phyloP scores from a whole-genome alignment of 768 basidiomycete species.

The Mycena haematopus region DNA sequence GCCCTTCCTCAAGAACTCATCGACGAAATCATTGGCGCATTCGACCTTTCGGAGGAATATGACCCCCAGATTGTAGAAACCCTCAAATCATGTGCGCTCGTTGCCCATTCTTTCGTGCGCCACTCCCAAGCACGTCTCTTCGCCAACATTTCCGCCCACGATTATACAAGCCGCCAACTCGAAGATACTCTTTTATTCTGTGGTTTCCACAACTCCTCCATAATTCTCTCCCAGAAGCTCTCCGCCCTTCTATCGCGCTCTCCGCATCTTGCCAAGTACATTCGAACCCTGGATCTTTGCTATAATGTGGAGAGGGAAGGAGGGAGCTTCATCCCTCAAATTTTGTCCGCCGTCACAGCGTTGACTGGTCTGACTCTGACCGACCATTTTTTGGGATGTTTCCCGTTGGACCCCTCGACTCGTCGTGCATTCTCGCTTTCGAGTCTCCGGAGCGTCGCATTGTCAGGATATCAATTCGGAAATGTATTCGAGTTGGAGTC shows the following conservation, averaged over 20 bases:
- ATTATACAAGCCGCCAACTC: no score
- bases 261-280: constrained; percentile 5
- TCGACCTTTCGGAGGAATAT: not conserved
- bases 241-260: not conserved
- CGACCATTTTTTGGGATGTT: not conserved
- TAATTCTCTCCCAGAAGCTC: not conserved
- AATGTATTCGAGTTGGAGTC: not conserved
- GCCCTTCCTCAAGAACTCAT: constrained; percentile 7
- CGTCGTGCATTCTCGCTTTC: not conserved
- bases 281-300: constrained; percentile 1
- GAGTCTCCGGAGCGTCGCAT: not conserved
- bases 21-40: not conserved
- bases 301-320: not conserved
- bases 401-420: not conserved
- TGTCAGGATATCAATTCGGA: not conserved
- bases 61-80: not conserved
- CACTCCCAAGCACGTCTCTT: constrained; percentile 2
- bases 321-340: not conserved
- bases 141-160: constrained; percentile 4
- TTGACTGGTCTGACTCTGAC: not conserved
- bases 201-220: not conserved
- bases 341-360: not conserved
- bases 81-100: constrained; percentile 1
- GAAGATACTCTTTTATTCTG: no score
- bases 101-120: not conserved